Conservation (phyloP, 2,329 filamentous ascomycete species). For the Sclerotiophoma versabilis region DNA sequence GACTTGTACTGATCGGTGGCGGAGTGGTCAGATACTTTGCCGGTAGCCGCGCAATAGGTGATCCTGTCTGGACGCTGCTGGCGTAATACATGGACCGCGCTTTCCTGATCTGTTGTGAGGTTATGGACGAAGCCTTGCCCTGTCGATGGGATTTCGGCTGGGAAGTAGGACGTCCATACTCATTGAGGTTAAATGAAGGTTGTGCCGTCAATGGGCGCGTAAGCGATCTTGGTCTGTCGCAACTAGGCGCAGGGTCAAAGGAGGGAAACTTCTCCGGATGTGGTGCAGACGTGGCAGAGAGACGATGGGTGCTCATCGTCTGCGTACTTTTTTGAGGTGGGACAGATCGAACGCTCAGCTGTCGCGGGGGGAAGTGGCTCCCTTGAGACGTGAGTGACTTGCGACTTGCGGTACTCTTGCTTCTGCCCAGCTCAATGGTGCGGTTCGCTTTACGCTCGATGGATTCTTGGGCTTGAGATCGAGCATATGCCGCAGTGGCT, state of each 20-base stretch:
- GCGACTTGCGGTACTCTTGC: slow-evolving; percentile 46
- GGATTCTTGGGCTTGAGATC: slow-evolving; percentile 38
- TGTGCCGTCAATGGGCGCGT: slow-evolving; percentile 27
- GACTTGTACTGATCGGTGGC: slow-evolving; percentile 15
- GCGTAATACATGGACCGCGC: slow-evolving; percentile 50
- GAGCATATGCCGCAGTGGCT: slow-evolving; percentile 45
- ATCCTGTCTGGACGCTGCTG: slow-evolving; percentile 48
- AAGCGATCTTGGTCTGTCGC: neutral
- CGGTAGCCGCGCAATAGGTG: slow-evolving; percentile 44
- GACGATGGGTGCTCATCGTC: slow-evolving; percentile 16
- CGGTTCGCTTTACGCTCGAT: slow-evolving; percentile 21
- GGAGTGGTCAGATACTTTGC: slow-evolving; percentile 43
- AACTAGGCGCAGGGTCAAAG: slow-evolving; percentile 24
- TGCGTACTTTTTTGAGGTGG: slow-evolving; percentile 25
- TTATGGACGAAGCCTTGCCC: slow-evolving; percentile 33
- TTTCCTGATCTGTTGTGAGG: slow-evolving; percentile 48
- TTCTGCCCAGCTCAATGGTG: slow-evolving; percentile 32
- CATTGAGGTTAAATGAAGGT: slow-evolving; percentile 29
- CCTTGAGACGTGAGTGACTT: slow-evolving; percentile 44
- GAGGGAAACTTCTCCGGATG: slow-evolving; percentile 31
- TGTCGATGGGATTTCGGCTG: slow-evolving; percentile 34
- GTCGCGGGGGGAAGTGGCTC: slow-evolving; percentile 47
- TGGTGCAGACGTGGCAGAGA: slow-evolving; percentile 17
- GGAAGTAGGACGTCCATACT: slow-evolving; percentile 35
- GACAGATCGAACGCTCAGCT: slow-evolving; percentile 37